Base-by-base conservation (phyloP, 2,329 filamentous ascomycete genomes). In the Fusarium domesticum region DNA sequence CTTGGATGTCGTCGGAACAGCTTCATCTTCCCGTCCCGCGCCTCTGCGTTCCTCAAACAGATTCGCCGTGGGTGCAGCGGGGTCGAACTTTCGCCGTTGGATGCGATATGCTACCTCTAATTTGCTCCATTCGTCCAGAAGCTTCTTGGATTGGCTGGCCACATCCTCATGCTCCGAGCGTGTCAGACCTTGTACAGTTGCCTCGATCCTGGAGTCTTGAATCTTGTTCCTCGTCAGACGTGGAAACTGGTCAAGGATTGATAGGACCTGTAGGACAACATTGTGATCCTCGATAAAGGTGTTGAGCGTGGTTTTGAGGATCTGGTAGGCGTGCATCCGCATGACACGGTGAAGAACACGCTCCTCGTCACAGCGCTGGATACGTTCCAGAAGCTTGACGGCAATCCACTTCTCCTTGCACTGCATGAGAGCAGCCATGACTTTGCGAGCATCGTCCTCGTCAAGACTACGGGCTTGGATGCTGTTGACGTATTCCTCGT, bases 341-440 rank as follows among this genome's bases (percentile, higher is more conserved):
- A 96, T 87, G 31, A 97, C 90, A 40, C 86, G 83, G 66, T 93
- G 88, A 48, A 88, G 83, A 43, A 96, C 89, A 51, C 83, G 83
- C 61, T 96, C 89, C 57, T 96, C 90, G 37, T 92, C 81, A 63
- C 87, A 91, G 32, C 81, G 79, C 67, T 96, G 89, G 50, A 98
- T 90, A 40, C 93, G 91, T 56, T 84, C 80, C 47, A 98, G 80
- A 44, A 98, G 75, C 70, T 97, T 97, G 69, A 96, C 90, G 3
- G 89, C 90, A 67, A 98, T 96, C 93, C 93, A 98, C 69, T 96
- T 96, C 75, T 98, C 93, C 69, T 96, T 95, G 76, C 89, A 96
- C 67, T 96, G 92, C 83, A 96, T 91, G 47, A 98, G 81, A 41
- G 90, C 86, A 18, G 92, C 91, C 89, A 96, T 96, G 67, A 96